Base-by-base conservation (phyloP, 768 basidiomycete species). In the Leucogyrophana mollusca region DNA sequence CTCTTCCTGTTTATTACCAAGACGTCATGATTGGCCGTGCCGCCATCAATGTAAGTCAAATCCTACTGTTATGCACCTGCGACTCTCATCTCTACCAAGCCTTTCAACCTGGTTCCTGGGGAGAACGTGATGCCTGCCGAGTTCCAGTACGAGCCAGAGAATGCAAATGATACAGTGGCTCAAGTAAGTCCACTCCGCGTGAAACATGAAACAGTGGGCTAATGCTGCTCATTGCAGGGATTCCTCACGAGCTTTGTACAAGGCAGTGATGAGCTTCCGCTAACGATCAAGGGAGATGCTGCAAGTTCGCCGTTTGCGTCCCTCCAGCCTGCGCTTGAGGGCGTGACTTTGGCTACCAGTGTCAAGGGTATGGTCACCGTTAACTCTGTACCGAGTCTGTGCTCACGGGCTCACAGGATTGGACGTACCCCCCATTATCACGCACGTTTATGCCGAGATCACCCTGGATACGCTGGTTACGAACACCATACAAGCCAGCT, bases 161-260 rank as follows among this genome's bases (percentile, higher is more conserved):
- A 86, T 60, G 74, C 81, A 9, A 85, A 86, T 52, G 77, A 87
- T 55, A 85, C 85, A 4, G 64, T 70, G 18, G 85, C 86, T 3
- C 79, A 80, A 59, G 74, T 73, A 21, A 16, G 39, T 33, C 2
- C 8, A 30, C 3, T 16, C 16, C 9, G 21, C 21, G 33, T 20
- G 9, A 24, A 13, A 20, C 18, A 23, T 30, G 6, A 7, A 13
- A 13, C 13, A 40, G 6, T 16, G 22, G 24, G 16, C 22, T 37
- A 23, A 21, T 27, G 35, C 27, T 17, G 13, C 34, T 20, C 41
- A 10, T 27, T 36, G 41, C 57, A 84, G 70, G 60, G 64, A 21
- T 87, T 88, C 71, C 58, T 86, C 50, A 70, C 76, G 8, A 58
- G 68, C 25, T 87, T 85, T 62, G 71, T 88, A 34, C 79, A 81